These are phyloP conservation scores for Rosa hybrid DNA, from an alignment of 331 rosid genomes.

Conservation along the genomic window DNA sequence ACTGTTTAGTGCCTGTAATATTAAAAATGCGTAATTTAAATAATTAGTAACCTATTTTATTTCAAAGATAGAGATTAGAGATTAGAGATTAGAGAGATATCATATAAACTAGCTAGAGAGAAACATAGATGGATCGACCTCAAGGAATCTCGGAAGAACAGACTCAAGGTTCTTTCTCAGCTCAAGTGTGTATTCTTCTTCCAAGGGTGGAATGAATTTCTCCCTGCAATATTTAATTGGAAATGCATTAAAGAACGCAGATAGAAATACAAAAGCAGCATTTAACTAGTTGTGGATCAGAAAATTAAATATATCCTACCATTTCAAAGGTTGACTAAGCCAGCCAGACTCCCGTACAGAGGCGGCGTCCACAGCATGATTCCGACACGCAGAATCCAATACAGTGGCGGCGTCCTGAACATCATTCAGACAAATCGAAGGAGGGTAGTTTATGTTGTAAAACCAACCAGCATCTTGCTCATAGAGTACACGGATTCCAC, in stretches of 20 bases:
- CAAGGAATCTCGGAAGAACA: slow-evolving; percentile 4
- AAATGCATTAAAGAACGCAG: neutral
- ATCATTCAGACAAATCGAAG: too few relatives aligned
- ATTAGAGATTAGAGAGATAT: too few relatives aligned
- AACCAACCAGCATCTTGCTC: slow-evolving; percentile 14
- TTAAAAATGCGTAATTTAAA: neutral
- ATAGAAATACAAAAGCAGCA: neutral
- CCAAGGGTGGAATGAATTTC: neutral
- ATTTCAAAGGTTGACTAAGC: neutral
- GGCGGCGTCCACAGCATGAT: too few relatives aligned
- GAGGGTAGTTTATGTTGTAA: neutral
- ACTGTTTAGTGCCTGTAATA: neutral
- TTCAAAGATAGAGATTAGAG: neutral
- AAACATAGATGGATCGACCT: neutral
- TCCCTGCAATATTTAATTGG: neutral
- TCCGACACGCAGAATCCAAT: too few relatives aligned
- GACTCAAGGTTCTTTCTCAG: neutral
- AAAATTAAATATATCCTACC: neutral
- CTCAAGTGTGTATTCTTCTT: neutral
- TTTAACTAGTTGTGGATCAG: neutral
- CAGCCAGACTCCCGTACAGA: neutral
- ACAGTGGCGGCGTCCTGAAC: too few relatives aligned
- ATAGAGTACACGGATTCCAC: slow-evolving; percentile 16
- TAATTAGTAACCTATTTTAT: neutral
- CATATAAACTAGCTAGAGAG: neutral